Base-by-base conservation (phyloP, 805 yeast species). In the Barnettozyma sp. region DNA sequence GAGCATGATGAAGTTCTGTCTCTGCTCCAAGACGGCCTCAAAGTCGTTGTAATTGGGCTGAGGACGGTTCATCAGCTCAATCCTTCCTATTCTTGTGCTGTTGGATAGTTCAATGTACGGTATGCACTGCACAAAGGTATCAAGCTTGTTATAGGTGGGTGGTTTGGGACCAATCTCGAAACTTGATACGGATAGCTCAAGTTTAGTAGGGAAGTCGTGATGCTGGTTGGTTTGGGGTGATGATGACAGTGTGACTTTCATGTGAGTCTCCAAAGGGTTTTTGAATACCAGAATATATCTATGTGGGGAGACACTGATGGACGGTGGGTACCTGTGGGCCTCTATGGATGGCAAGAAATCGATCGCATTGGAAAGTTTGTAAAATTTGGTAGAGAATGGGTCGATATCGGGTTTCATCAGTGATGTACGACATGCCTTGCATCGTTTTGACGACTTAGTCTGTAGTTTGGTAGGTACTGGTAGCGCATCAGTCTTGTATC, bases 91-190 rank as follows among this genome's bases (percentile, higher is more conserved):
- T 20, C 50, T 58, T 1, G 65, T 49, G 3, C 37, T 36, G 6
- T 42, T 38, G 0, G 54, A 50, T 5, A 64, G 43, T 22, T 50
- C 42, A 3, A 51, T 33, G 0, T 64, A 56, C 3, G 70, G 65
- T 0, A 59, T 46, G 3, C 45, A 36, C 19, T 50, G 48, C 1
- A 56, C 31, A 3, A 49, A 31, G 1, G 22, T n/a, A 12, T 50
- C 54, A 6, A 49, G 19, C 13, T 52, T 49, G 4, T 38, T 36
- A 9, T 39, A 30, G 12, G 34, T 41, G 7, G 40, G 50, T 2
- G 50, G 49, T 16, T 37, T 44, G 4, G 43, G 15, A 3, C 42
- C 45, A 3, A 54, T 29, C 22, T 16, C 34, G 19, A 51, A 27
- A 2, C 38, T 29, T 1, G 54, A 37, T 3, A 50, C 35, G 9